Percentiles rank a stretch among this genome's conserved stretches.
Evolutionary conservation across 2,329 filamentous ascomycete species (phyloP).

Genomic region (Cladosporium cucumerinum): DNA sequence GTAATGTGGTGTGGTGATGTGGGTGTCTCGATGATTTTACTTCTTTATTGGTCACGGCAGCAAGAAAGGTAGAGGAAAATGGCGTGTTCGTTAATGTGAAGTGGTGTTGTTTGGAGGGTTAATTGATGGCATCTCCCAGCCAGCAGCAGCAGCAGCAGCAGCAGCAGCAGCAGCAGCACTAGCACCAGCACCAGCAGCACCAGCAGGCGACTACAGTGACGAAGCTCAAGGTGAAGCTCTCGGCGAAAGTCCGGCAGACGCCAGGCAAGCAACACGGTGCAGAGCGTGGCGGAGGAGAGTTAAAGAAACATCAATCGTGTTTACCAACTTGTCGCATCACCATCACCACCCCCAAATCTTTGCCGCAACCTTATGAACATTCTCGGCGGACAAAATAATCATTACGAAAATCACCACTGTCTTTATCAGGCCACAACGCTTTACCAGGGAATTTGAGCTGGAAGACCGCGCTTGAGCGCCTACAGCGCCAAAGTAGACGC

Average conservation of each 20-base stretch:
- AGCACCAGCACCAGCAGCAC: too few species aligned
- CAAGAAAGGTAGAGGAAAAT: neutral
- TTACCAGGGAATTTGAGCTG: neutral
- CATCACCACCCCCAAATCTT: neutral
- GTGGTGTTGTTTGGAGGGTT: neutral
- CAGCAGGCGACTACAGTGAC: constrained; percentile 10
- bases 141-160: neutral
- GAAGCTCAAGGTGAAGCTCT: constrained; percentile 9
- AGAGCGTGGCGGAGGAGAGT: constrained; percentile 2
- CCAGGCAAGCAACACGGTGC: neutral
- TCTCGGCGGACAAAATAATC: neutral
- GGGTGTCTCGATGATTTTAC: neutral
- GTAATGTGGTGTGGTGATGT: neutral
- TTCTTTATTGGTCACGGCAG: neutral
- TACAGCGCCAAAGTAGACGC: neutral
- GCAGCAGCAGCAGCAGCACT: too few species aligned
- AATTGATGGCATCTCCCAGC: neutral
- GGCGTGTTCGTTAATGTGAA: neutral
- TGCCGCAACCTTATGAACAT: neutral
- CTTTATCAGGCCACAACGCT: neutral
- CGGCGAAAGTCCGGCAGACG: neutral
- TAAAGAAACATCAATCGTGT: constrained; percentile 12
- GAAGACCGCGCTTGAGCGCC: constrained; percentile 6
- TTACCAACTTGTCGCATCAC: neutral
- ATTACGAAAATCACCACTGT: neutral